Percentiles rank a stretch among this genome's conserved stretches.
Evolutionary conservation across 208 protist species (phyloP).

Genomic region (Eutreptiella sp.): DNA sequence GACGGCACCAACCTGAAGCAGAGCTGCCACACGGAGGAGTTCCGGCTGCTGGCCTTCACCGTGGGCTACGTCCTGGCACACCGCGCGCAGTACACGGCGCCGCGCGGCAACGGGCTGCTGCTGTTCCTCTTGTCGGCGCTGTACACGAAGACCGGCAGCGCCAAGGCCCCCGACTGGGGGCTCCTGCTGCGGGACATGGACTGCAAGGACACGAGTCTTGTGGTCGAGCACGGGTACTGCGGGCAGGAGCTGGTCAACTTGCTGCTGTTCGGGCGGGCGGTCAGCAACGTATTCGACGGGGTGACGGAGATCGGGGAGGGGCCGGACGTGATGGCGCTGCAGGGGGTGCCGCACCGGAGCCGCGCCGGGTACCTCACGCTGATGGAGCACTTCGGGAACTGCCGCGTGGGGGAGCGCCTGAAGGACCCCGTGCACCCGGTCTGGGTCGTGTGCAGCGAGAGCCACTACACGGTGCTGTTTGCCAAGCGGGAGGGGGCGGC

Average conservation of each 20-base stretch:
- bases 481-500: constrained; percentile 56
- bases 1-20: too few relatives aligned
- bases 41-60: too few relatives aligned
- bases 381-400: constrained; percentile 7
- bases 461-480: constrained; percentile 58
- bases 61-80: too few relatives aligned
- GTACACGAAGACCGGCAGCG: too few relatives aligned
- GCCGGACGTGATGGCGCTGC: constrained; percentile 27
- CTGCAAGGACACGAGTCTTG: constrained; percentile 13
- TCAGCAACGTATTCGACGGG: constrained; percentile 41
- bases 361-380: constrained; percentile 39
- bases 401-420: constrained; percentile 18
- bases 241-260: constrained; percentile 51
- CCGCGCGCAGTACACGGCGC: too few relatives aligned
- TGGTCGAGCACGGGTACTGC: constrained; percentile 35
- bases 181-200: constrained; percentile 7
- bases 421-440: constrained; percentile 49
- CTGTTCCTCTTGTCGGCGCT: too few relatives aligned
- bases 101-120: too few relatives aligned
- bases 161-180: too few relatives aligned
- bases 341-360: constrained; percentile 35
- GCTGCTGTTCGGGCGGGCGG: constrained; percentile 40
- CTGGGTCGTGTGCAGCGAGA: constrained; percentile 60
- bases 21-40: too few relatives aligned
- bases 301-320: not conserved